phyloP scores from a whole-genome alignment of 129 eudicot genomes.

The Scalesia atractyloides region DNA sequence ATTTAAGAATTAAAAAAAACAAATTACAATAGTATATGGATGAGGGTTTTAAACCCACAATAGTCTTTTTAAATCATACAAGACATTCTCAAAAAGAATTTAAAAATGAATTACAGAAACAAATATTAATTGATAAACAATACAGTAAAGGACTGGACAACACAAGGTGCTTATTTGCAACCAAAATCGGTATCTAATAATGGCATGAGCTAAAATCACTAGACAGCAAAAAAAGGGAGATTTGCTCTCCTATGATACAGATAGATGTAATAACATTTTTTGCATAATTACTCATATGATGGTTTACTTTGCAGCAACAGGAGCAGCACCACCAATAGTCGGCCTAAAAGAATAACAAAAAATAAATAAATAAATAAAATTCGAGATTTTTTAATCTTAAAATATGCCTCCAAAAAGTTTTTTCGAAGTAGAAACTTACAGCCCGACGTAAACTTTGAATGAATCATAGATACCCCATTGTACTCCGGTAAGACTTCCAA shows the following conservation, averaged over 20 bases:
- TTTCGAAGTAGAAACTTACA: conserved; percentile 51
- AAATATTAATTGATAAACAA: too few relatives aligned
- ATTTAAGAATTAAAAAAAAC: too few relatives aligned
- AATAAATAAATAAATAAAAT: background rate
- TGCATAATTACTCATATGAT: background rate
- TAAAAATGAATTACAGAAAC: too few relatives aligned
- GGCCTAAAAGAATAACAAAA: conserved; percentile 43
- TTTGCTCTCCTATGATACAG: conserved; percentile 1
- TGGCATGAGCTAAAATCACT: conserved; percentile 1
- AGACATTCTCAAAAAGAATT: too few relatives aligned
- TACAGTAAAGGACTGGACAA: background rate
- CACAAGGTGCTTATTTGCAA: conserved; percentile 22
- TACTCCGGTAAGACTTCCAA: conserved; percentile 86
- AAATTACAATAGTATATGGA: too few relatives aligned
- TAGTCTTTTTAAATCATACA: too few relatives aligned
- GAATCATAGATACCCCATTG: conserved; percentile 93
- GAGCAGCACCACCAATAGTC: conserved; percentile 50
- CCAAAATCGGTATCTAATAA: background rate
- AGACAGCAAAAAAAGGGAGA: background rate
- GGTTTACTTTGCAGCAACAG: conserved; percentile 26
- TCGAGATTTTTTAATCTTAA: background rate
- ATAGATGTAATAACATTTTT: background rate
- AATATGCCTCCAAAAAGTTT: background rate
- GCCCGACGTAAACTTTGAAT: conserved; percentile 85
- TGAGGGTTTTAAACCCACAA: too few relatives aligned